A percentile compares a stretch with the other conserved stretches of the same genome.
phyloP scores from a whole-genome alignment of 1,139 yeast genomes.

The Debaryomycetaceae sp. region DNA sequence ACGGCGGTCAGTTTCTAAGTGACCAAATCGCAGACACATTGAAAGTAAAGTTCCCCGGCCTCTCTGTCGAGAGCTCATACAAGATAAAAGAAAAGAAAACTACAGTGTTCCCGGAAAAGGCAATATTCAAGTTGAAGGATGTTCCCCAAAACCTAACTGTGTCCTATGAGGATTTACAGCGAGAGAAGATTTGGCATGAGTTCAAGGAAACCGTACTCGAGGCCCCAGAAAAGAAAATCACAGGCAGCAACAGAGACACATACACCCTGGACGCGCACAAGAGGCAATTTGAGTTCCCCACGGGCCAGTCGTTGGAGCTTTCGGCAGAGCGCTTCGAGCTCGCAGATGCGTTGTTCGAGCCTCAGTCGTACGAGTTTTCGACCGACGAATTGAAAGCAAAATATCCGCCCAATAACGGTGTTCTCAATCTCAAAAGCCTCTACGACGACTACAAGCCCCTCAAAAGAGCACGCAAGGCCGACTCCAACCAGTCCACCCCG shows the following conservation, averaged over 20 bases:
- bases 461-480: conserved; percentile 54
- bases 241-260: conserved; percentile 21
- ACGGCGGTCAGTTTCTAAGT: conserved; percentile 58
- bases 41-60: conserved; percentile 16
- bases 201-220: conserved; percentile 65
- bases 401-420: conserved; percentile 38
- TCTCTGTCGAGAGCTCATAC: conserved; percentile 17
- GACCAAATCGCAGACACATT: conserved; percentile 38
- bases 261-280: conserved; percentile 31
- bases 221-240: conserved; percentile 43
- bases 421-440: conserved; percentile 30
- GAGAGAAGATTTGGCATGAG: conserved; percentile 45
- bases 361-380: conserved; percentile 40
- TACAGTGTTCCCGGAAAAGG: conserved; percentile 30
- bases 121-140: conserved; percentile 27
- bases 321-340: conserved; percentile 60
- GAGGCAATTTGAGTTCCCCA: conserved; percentile 79
- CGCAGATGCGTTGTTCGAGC: conserved; percentile 75
- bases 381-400: conserved; percentile 17
- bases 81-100: conserved; percentile 32
- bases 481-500: conserved; percentile 36
- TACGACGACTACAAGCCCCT: conserved; percentile 68
- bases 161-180: conserved; percentile 36
- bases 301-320: conserved; percentile 44
- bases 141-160: conserved; percentile 32